Base-by-base conservation (phyloP, 768 basidiomycete species). In the Tephrocybe sp. region DNA sequence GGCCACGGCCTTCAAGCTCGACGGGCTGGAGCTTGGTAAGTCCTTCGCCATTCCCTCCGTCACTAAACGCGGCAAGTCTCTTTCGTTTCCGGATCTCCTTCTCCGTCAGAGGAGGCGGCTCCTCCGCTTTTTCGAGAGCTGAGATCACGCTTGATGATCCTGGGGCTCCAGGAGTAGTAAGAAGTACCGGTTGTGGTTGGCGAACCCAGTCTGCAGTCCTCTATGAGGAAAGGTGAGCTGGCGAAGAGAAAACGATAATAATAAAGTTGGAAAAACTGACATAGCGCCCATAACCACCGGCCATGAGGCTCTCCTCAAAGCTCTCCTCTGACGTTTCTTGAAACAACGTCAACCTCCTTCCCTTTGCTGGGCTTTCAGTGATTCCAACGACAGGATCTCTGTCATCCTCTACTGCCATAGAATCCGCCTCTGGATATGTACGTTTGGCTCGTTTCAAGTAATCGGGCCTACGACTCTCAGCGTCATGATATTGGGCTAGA, bases 261-360 rank as follows among this genome's bases (percentile, higher is more conserved):
- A 42, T 45, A 39, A 53, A 30, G 13, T 50, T 30, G 34, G 10
- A 43, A 49, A 32, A 17, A 22, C 82, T 66, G 64, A 85, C 88
- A 65, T 89, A 90, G 54, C 78, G 77, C 1, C 83, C 86, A 65
- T 90, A 90, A 7, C 89, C 88, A 26, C 87, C 87, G 16, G 87
- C 87, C 80, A 89, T 87, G 36, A 90, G 65, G 58, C 87, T 87
- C 67, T 91, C 88, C 60, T 91, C 89, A 58, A 91, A 90, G 60
- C 87, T 90, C 66, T 88, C 87, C 40, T 88, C 87, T 4, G 85
- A 86, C 0, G 87, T 89, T 68, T 89, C 87, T 64, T 89, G 87
- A 65, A 90, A 91, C 35, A 92, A 65, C 56, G 82, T 84, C 32
- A 90, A 70, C 45, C 87, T 74, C 50, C 89, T 73, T 1, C 89